Base-by-base conservation (phyloP, 106 monocot species). In the Narthecium ossifragum region DNA sequence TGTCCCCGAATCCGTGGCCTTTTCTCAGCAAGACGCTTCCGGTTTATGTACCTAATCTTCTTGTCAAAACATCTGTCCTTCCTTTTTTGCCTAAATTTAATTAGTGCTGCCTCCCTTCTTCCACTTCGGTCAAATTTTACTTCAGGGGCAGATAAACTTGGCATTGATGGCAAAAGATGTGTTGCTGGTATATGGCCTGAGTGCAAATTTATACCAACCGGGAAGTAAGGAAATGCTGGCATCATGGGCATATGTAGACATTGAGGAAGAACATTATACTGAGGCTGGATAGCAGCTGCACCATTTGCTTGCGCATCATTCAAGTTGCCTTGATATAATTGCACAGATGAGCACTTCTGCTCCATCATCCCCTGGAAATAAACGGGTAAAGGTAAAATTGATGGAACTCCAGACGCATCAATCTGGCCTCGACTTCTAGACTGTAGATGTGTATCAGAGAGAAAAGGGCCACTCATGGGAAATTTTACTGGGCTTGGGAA, bases 41-140 rank as follows among this genome's bases (percentile, higher is more conserved):
- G 59, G 43, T 81, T 86, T 21, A 81, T 57, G 53, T 87, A 87
- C 58, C 87, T 71, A 31, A 87, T 75, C 62, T 82, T 87, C 65
- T 87, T 87, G 46, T 78, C 81, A 48, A 82, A 86, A 50, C 81
- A 86, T 25, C 78, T 46, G 26, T 78, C 86, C 23, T 86, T 86
- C 18, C 72, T 74, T 65, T 86, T 86, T 52, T 52, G 71, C 71
- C 75, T 81, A 53, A 87, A 87, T 41, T 87, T 87, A 26, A 73
- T 59, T 15, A 87, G 72, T 6, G 82, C 87, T 29, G 82, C 82
- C 34, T 75, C 75, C 34, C 87, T 64, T 69, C 78, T 82, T 59
- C 73, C 82, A 20, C 55, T 68, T 22, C 57, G 48, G 56, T 75
- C 43, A 65, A 31, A 52, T 68, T 65, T 70, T 34, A 38, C 53